phyloP scores from a whole-genome alignment of 257 asterid genomes.

The Petunia axillaris region DNA sequence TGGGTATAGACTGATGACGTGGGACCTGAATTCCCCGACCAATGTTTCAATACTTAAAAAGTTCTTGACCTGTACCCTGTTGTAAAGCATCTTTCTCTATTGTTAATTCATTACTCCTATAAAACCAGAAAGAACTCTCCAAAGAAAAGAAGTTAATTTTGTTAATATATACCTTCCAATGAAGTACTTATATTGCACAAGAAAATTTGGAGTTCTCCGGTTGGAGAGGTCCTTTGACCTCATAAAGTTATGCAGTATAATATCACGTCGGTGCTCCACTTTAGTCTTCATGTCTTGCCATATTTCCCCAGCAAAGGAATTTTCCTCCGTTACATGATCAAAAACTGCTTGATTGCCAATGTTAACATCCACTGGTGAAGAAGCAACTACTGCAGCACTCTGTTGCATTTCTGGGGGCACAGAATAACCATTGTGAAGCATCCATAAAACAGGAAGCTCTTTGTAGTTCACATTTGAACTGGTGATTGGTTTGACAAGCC shows the following conservation, averaged over 20 bases:
- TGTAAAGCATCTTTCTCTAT: background rate
- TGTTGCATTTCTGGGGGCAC: slow-evolving; percentile 73
- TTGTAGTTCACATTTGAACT: slow-evolving; percentile 55
- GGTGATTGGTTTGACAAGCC: slow-evolving; percentile 64
- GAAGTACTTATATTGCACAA: slow-evolving; percentile 69
- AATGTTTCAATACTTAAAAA: background rate
- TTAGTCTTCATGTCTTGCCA: slow-evolving; percentile 66
- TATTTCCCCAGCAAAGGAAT: slow-evolving; percentile 69
- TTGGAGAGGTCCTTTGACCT: slow-evolving; percentile 77
- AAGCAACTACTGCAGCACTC: slow-evolving; percentile 37
- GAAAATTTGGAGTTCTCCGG: slow-evolving; percentile 68
- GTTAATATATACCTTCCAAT: slow-evolving; percentile 65
- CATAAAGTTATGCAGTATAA: slow-evolving; percentile 58
- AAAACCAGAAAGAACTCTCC: background rate
- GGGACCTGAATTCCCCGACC: slow-evolving; percentile 8
- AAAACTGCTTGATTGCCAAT: slow-evolving; percentile 41
- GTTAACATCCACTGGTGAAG: slow-evolving; percentile 37
- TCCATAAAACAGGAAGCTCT: slow-evolving; percentile 89
- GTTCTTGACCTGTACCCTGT: background rate
- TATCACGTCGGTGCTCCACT: slow-evolving; percentile 59
- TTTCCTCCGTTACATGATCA: slow-evolving; percentile 37
- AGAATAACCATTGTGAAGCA: slow-evolving; percentile 79
- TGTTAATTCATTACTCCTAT: background rate
- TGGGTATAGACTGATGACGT: slow-evolving; percentile 4
- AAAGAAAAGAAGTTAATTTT: background rate